phyloP scores from a whole-genome alignment of 2,329 filamentous ascomycete species.

The Phialophora verrucosa region DNA sequence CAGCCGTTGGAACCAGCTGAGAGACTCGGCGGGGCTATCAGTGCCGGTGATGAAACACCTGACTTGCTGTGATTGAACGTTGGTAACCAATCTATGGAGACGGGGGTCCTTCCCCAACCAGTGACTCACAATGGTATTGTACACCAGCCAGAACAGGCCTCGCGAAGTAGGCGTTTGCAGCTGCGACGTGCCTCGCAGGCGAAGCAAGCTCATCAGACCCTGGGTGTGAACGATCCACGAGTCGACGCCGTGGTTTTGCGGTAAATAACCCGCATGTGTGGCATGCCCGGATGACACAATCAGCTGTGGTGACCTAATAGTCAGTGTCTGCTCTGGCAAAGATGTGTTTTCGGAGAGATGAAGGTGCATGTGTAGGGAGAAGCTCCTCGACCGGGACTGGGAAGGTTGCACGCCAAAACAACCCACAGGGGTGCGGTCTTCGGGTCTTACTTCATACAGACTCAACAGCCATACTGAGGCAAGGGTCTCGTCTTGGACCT shows the following conservation, averaged over 20 bases:
- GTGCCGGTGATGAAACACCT: conserved; percentile 27
- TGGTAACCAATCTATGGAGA: neutral
- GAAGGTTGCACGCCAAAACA: neutral
- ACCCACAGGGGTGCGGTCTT: too few species aligned
- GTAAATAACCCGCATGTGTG: neutral
- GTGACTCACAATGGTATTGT: conserved; percentile 26
- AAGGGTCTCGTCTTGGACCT: conserved; percentile 28
- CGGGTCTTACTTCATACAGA: conserved; percentile 33
- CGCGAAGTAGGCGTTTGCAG: conserved; percentile 17
- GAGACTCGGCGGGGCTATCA: conserved; percentile 28
- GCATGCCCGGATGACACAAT: conserved; percentile 18
- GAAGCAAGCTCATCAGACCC: conserved; percentile 30
- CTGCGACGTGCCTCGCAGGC: conserved; percentile 24
- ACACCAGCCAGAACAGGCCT: conserved; percentile 32
- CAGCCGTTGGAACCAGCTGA: conserved; percentile 29
- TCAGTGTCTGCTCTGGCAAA: neutral
- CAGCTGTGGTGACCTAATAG: conserved; percentile 16
- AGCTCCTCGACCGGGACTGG: too few species aligned
- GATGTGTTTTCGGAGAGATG: too few species aligned
- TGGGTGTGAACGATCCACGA: conserved; percentile 33
- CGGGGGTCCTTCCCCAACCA: too few species aligned
- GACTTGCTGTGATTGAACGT: conserved; percentile 23
- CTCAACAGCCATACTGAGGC: conserved; percentile 35
- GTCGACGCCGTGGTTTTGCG: conserved; percentile 8
- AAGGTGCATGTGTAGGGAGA: too few species aligned